These are phyloP conservation scores for Penicillium sp. DNA, from an alignment of 2,329 filamentous ascomycete species.

Conservation along the genomic window DNA sequence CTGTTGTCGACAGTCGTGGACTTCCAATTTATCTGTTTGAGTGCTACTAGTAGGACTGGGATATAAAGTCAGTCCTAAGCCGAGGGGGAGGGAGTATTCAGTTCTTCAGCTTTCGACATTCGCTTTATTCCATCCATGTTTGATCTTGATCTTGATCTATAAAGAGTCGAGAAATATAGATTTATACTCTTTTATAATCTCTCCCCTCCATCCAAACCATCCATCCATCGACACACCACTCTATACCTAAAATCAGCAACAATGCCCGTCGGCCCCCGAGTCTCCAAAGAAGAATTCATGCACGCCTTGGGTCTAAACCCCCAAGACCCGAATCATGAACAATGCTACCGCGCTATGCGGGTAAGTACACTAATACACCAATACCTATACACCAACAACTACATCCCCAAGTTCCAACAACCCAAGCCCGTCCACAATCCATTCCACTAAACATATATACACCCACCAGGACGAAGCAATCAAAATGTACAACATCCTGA, in stretches of 20 bases:
- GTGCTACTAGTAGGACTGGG: too few relatives aligned
- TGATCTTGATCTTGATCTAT: too few relatives aligned
- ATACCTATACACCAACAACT: too few relatives aligned
- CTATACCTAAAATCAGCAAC: background rate
- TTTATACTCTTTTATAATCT: background rate
- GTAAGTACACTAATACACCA: too few relatives aligned
- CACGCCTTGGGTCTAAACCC: conserved; percentile 41
- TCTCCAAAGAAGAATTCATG: conserved; percentile 48
- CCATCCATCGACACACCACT: background rate
- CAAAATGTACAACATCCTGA: conserved; percentile 42
- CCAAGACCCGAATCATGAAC: conserved; percentile 43
- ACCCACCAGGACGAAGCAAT: conserved; percentile 48
- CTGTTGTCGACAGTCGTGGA: conserved; percentile 7
- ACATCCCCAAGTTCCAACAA: too few relatives aligned
- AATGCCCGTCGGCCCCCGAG: conserved; percentile 43
- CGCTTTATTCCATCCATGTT: background rate
- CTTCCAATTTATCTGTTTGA: conserved; percentile 13
- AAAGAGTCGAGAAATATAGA: background rate
- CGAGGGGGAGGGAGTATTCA: background rate
- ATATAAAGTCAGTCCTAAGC: conserved; percentile 15
- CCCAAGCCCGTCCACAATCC: too few relatives aligned
- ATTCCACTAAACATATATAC: too few relatives aligned
- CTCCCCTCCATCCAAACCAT: background rate
- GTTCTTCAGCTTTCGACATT: background rate
- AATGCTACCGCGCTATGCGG: conserved; percentile 45